A percentile compares a stretch with the other conserved stretches of the same genome.
These are phyloP conservation scores for Lepidium didymum DNA, from an alignment of 345 rosid genomes.

Conservation along the genomic window DNA sequence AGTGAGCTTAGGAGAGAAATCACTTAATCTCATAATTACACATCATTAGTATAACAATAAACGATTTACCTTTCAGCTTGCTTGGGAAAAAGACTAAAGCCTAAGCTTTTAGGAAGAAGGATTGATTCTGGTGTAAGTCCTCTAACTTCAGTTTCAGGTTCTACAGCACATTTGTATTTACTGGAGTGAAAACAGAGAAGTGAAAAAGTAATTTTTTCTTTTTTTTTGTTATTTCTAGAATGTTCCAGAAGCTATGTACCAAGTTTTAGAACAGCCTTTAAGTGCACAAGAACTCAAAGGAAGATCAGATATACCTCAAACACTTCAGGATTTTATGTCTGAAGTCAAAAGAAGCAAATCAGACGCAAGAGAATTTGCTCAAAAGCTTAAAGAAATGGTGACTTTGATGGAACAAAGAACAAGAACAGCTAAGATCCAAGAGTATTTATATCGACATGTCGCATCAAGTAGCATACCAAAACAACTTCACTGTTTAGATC, in stretches of 20 bases:
- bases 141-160: not conserved
- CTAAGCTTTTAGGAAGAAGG: slow-evolving; percentile 67
- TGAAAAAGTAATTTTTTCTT: not conserved
- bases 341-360: slow-evolving; percentile 48
- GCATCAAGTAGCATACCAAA: slow-evolving; percentile 97
- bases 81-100: slow-evolving; percentile 78
- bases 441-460: slow-evolving; percentile 80
- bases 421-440: slow-evolving; percentile 87
- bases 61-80: slow-evolving; percentile 43
- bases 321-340: slow-evolving; percentile 69
- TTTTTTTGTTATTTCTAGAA: slow-evolving; percentile 19
- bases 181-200: not conserved
- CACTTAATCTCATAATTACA: not conserved
- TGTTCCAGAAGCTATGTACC: slow-evolving; percentile 86
- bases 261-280: slow-evolving; percentile 56
- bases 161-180: not conserved
- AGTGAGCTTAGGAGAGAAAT: not conserved
- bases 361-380: slow-evolving; percentile 78
- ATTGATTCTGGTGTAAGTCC: slow-evolving; percentile 54
- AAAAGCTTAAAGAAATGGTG: slow-evolving; percentile 90
- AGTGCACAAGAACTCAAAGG: slow-evolving; percentile 59
- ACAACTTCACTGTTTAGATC: slow-evolving; percentile 81
- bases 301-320: slow-evolving; percentile 70
- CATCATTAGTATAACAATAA: not conserved
- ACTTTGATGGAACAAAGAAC: slow-evolving; percentile 81